Conservation (phyloP, 306 rosid genomes). For the Geum urbanum region DNA sequence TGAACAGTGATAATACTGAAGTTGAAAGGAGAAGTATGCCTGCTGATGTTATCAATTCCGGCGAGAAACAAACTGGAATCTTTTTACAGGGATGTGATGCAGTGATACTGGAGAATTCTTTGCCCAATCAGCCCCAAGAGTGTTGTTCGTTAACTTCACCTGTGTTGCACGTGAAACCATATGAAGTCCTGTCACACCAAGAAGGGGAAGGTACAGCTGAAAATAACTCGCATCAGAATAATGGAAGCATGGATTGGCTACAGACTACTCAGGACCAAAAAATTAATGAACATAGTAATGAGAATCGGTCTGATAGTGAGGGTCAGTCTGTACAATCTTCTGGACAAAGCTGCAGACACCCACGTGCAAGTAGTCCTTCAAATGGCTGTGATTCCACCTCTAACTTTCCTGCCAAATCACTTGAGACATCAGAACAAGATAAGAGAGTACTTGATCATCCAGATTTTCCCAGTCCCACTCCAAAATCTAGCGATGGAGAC, state of each 20-base stretch:
- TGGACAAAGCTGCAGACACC: constrained; percentile 58
- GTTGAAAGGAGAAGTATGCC: constrained; percentile 37
- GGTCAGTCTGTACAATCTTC: constrained; percentile 73
- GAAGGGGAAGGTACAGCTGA: constrained; percentile 37
- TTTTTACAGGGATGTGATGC: constrained; percentile 35
- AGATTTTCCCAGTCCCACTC: constrained; percentile 28
- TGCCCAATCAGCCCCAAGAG: constrained; percentile 35
- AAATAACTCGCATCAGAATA: constrained; percentile 31
- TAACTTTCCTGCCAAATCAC: constrained; percentile 32
- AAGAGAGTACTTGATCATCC: constrained; percentile 24
- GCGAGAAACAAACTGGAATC: constrained; percentile 35
- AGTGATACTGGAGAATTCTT: constrained; percentile 35
- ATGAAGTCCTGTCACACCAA: constrained; percentile 30
- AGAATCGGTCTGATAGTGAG: constrained; percentile 62
- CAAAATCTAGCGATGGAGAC: constrained; percentile 27
- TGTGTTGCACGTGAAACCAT: constrained; percentile 33
- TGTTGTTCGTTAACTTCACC: constrained; percentile 40
- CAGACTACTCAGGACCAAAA: constrained; percentile 42
- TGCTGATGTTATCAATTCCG: constrained; percentile 44
- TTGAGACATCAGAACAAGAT: constrained; percentile 32
- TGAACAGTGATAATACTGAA: constrained; percentile 40
- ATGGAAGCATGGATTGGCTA: constrained; percentile 43
- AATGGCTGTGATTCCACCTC: constrained; percentile 41
- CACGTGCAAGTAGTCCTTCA: constrained; percentile 36
- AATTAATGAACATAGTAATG: constrained; percentile 40